A percentile compares a stretch with the other conserved stretches of the same genome.
Evolutionary conservation across 192 early-diverging fungal genomes (phyloP).

Genomic region (Backusella westeae): DNA sequence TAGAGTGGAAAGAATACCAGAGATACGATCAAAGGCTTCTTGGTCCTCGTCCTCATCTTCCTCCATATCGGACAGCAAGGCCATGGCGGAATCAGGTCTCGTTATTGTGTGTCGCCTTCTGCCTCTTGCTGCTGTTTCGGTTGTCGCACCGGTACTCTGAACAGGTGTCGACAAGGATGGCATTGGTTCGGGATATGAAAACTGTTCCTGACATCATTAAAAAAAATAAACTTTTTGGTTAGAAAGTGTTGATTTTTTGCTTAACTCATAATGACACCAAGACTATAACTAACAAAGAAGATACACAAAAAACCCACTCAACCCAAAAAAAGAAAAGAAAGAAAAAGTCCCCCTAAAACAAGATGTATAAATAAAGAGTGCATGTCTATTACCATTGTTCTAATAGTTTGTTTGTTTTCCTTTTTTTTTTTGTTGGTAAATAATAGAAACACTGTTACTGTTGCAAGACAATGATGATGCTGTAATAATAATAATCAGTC

Average conservation of each 20-base stretch:
- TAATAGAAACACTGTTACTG: background rate
- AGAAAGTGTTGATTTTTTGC: background rate
- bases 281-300: background rate
- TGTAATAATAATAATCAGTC: background rate
- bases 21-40: conserved; percentile 31
- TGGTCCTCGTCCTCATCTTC: conserved; percentile 15
- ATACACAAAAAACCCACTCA: background rate
- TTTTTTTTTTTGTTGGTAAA: too few species aligned
- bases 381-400: background rate
- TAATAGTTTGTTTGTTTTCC: background rate
- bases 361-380: background rate
- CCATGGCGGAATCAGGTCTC: conserved; percentile 17
- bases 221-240: conserved; percentile 4
- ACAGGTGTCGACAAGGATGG: conserved; percentile 16
- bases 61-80: conserved; percentile 10
- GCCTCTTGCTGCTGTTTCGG: background rate
- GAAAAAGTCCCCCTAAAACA: background rate
- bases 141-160: background rate
- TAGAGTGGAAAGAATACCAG: conserved; percentile 26
- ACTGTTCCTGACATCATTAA: background rate
- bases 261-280: background rate
- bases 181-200: conserved; percentile 13
- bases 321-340: background rate
- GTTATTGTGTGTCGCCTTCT: conserved; percentile 13
- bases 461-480: background rate